Conservation (phyloP, 2,329 filamentous ascomycete genomes). For the Mycocentrospora acerina region DNA sequence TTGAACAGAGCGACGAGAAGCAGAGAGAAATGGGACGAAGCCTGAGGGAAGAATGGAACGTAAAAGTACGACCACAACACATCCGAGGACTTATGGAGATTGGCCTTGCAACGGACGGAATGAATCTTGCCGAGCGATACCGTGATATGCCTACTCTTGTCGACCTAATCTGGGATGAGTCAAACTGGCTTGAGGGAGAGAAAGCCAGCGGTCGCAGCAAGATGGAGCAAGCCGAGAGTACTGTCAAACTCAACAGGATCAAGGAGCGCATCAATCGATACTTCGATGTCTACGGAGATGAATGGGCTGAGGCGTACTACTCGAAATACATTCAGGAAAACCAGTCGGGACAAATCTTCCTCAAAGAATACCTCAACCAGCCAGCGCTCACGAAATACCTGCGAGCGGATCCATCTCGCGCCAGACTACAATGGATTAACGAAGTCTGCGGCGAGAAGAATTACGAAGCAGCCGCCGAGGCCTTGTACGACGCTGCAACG, state of each 20-base stretch:
- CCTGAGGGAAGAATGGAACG: slow-evolving; percentile 47
- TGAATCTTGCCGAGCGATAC: slow-evolving; percentile 63
- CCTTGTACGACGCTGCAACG: slow-evolving; percentile 69
- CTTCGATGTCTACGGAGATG: slow-evolving; percentile 65
- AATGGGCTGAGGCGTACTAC: slow-evolving; percentile 77
- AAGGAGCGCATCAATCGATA: slow-evolving; percentile 49
- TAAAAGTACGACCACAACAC: slow-evolving; percentile 44
- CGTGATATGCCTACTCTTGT: slow-evolving; percentile 65
- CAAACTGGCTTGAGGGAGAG: slow-evolving; percentile 41
- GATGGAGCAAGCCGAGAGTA: slow-evolving; percentile 38
- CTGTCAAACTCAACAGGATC: slow-evolving; percentile 46
- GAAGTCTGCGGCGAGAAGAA: slow-evolving; percentile 77
- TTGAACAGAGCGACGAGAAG: slow-evolving; percentile 54
- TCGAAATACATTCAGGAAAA: slow-evolving; percentile 68
- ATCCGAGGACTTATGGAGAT: slow-evolving; percentile 49
- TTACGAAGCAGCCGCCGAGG: slow-evolving; percentile 70
- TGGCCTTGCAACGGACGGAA: slow-evolving; percentile 58
- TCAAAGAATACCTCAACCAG: slow-evolving; percentile 67
- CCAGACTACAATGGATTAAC: slow-evolving; percentile 91
- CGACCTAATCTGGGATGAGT: slow-evolving; percentile 50
- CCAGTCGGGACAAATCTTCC: slow-evolving; percentile 56
- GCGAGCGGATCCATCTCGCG: slow-evolving; percentile 68
- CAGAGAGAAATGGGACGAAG: slow-evolving; percentile 51
- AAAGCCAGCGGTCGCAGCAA: slow-evolving; percentile 34
- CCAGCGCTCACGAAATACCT: slow-evolving; percentile 77